Evolutionary conservation across 495 filamentous ascomycete genomes (phyloP), one percentile per base, ranked within the genome.

Genomic region (Xylaria scruposa): DNA sequence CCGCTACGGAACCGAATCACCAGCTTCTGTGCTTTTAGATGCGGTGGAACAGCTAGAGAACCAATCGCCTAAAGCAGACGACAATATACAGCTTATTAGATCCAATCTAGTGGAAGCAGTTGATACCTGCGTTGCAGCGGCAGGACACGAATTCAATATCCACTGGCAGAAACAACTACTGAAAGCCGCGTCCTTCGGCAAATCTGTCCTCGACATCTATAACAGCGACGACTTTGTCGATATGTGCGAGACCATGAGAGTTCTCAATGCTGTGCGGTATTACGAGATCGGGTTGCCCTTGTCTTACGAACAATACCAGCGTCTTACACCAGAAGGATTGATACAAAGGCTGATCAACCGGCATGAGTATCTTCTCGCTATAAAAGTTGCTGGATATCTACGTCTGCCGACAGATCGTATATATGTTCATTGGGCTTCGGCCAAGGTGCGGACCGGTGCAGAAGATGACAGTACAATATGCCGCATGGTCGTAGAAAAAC

Each of bases 181-280:
- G 19, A 97, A 97, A 79, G 96, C 97, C 5, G 96, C 96, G 0
- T 97, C 94, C 0, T 97, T 97, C 79, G 96, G 96, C 15, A 99
- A 99, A 79, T 98, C 96, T 0, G 95, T 98, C 0, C 87, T 98
- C 2, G 96, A 97, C 74, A 89, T 98, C 38, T 99, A 98, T 82
- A 97, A 93, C 81, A 97, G 93, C 77, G 96, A 99, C 73, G 95
- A 98, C 69, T 99, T 98, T 80, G 97, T 99, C 36, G 94, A 98
- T 70, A 98, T 97, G 93, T 97, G 93, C 73, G 96, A 99, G 81
- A 95, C 91, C 13, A 82, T 98, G 21, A 91, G 96, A 60, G 94
- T 99, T 4, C 86, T 99, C 40, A 97, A 97, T 76, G 95, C 97
- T 19, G 90, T 94, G 4, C 88, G 96, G 59, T 97, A 92, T 78